Evolutionary conservation across 306 rosid genomes (phyloP).

Genomic region (Parietaria judaica): DNA sequence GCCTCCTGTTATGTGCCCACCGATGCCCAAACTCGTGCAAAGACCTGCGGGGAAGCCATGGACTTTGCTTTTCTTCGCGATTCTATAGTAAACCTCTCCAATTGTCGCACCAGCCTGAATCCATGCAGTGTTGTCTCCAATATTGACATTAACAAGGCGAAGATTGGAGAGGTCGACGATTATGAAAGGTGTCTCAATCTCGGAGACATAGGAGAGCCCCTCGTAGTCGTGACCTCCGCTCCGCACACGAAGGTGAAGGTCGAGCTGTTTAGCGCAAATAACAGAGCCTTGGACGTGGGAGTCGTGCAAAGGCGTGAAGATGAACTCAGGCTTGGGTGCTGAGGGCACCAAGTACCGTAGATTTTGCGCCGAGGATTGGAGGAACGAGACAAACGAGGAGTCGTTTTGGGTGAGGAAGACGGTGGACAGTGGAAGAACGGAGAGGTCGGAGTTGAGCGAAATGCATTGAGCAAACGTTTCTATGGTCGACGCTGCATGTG

Average conservation of each 20-base stretch:
- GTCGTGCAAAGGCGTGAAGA: conserved; percentile 45
- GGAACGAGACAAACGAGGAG: conserved; percentile 35
- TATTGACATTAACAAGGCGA: conserved; percentile 9
- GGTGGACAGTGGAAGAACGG: conserved; percentile 32
- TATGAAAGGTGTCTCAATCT: conserved; percentile 16
- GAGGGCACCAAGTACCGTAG: conserved; percentile 48
- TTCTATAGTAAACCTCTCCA: conserved; percentile 67
- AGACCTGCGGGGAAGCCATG: conserved; percentile 85
- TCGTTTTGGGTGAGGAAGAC: conserved; percentile 37
- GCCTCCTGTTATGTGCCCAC: conserved; percentile 80
- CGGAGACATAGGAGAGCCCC: conserved; percentile 19
- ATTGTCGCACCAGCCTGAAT: conserved; percentile 66
- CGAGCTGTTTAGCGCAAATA: conserved; percentile 40
- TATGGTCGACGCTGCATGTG: conserved; percentile 30
- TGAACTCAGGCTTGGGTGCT: conserved; percentile 50
- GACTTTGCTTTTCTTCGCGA: conserved; percentile 45
- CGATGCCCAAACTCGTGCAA: conserved; percentile 68
- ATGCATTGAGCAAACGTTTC: conserved; percentile 46
- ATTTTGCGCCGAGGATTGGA: conserved; percentile 66
- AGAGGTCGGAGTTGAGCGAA: conserved; percentile 25
- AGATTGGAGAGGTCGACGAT: conserved; percentile 14
- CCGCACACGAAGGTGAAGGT: conserved; percentile 34
- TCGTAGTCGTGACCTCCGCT: conserved; percentile 27
- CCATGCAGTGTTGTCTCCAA: conserved; percentile 13
- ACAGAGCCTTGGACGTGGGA: conserved; percentile 58